Conservation (phyloP, 805 yeast genomes). For the Yamadazyma tumulicola region DNA sequence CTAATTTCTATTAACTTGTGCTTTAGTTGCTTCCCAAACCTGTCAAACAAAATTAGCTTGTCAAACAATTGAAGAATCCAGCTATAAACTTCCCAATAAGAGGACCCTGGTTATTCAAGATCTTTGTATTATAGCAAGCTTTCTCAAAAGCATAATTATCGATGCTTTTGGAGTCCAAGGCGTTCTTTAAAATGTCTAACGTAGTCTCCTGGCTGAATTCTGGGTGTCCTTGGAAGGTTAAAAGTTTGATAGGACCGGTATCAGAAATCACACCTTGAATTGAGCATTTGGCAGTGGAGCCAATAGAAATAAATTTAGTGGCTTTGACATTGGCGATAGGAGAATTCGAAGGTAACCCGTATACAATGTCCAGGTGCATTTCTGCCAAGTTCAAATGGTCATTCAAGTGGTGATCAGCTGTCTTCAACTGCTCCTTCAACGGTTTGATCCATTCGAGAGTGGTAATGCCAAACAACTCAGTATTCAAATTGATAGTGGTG, state of each 20-base stretch:
- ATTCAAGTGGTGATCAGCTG: conserved; percentile 3
- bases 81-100: conserved; percentile 33
- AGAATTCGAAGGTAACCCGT: conserved; percentile 35
- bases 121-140: conserved; percentile 26
- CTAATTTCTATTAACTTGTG: too few relatives aligned
- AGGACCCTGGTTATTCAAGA: conserved; percentile 38
- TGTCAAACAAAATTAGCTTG: not conserved
- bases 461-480: conserved; percentile 26
- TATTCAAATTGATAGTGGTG: conserved; percentile 45
- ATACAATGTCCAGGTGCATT: conserved; percentile 38
- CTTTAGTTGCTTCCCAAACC: not conserved
- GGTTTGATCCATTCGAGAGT: conserved; percentile 12
- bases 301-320: conserved; percentile 38
- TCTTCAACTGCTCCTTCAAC: conserved; percentile 31
- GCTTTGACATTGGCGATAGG: conserved; percentile 16
- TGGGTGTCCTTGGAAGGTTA: conserved; percentile 89
- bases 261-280: conserved; percentile 61
- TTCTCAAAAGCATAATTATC: conserved; percentile 24
- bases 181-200: conserved; percentile 20
- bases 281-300: conserved; percentile 52
- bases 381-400: conserved; percentile 35
- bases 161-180: conserved; percentile 16
- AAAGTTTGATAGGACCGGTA: conserved; percentile 42
- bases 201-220: conserved; percentile 53
- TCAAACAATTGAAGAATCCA: conserved; percentile 22